Percentiles rank a stretch among this genome's conserved stretches.
These are phyloP conservation scores for Pleurotus giganteus DNA, from an alignment of 768 basidiomycete species.

Conservation along the genomic window DNA sequence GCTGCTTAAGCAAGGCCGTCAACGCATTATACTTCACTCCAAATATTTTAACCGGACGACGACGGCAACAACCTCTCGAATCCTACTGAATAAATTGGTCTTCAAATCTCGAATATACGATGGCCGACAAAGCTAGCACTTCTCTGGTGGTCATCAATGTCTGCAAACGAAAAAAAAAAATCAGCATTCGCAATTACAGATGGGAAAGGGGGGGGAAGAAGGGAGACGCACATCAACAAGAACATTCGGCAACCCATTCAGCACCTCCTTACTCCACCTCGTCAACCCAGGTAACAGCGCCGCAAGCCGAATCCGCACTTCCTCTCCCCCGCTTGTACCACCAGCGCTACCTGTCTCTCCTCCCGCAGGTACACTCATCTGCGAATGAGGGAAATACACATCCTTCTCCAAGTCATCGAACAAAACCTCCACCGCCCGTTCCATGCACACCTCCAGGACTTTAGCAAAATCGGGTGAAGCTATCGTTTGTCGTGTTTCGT, in stretches of 20 bases:
- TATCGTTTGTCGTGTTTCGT: conserved; percentile 65
- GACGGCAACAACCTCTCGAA: too few species aligned
- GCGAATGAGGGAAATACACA: conserved; percentile 45
- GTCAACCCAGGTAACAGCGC: conserved; percentile 78
- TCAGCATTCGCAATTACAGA: not conserved
- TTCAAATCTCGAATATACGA: conserved; percentile 69
- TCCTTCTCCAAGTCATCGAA: conserved; percentile 62
- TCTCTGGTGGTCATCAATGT: conserved; percentile 62
- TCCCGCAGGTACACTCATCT: conserved; percentile 14
- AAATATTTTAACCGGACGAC: too few species aligned
- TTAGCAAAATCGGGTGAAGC: conserved; percentile 65
- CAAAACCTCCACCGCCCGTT: conserved; percentile 63
- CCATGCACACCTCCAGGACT: conserved; percentile 73
- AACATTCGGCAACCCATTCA: conserved; percentile 74
- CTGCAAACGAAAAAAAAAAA: conserved; percentile 30
- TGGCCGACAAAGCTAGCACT: conserved; percentile 66
- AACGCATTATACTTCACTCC: too few species aligned
- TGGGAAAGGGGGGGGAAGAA: not conserved
- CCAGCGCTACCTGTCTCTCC: conserved; percentile 12
- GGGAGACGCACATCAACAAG: conserved; percentile 70
- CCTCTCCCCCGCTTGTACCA: conserved; percentile 27
- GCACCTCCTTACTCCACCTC: conserved; percentile 69
- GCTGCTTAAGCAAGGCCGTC: too few species aligned
- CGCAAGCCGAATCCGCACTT: conserved; percentile 65
- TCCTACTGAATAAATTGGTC: conserved; percentile 43